These are phyloP conservation scores for Apophysomyces elegans DNA, from an alignment of 371 early-diverging fungal species.

Conservation along the genomic window DNA sequence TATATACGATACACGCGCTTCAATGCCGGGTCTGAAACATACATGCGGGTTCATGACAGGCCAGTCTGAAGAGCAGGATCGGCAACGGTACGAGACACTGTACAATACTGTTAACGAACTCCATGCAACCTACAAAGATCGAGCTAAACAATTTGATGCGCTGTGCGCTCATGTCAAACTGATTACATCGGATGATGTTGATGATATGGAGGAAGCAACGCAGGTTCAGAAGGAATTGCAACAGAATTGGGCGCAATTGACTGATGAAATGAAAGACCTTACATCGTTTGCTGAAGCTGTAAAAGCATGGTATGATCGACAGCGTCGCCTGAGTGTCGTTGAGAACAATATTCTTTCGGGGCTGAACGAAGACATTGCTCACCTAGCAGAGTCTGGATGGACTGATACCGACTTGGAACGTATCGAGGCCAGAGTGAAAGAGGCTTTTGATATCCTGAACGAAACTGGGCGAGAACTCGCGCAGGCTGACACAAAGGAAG, in stretches of 20 bases:
- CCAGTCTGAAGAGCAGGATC: constrained; percentile 47
- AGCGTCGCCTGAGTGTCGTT: constrained; percentile 33
- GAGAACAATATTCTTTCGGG: constrained; percentile 28
- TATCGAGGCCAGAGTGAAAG: constrained; percentile 26
- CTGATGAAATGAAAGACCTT: constrained; percentile 30
- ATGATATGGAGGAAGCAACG: constrained; percentile 25
- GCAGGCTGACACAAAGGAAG: constrained; percentile 27
- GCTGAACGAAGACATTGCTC: constrained; percentile 34
- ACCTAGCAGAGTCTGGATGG: constrained; percentile 30
- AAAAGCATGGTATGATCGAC: constrained; percentile 45
- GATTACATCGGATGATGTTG: constrained; percentile 27
- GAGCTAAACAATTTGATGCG: constrained; percentile 22
- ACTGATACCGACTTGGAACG: constrained; percentile 22
- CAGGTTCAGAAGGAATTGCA: constrained; percentile 23
- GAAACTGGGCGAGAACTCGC: constrained; percentile 28
- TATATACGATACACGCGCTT: constrained; percentile 34
- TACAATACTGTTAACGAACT: constrained; percentile 22
- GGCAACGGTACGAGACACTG: constrained; percentile 31
- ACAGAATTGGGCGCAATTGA: constrained; percentile 36
- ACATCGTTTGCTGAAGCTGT: constrained; percentile 31
- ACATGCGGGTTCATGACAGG: constrained; percentile 53
- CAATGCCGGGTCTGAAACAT: constrained; percentile 45
- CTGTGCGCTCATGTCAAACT: constrained; percentile 26
- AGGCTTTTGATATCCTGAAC: constrained; percentile 28
- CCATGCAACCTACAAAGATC: constrained; percentile 19